Percentiles rank a stretch among this genome's conserved stretches.
Evolutionary conservation across 257 asterid species (phyloP).

Genomic region (Plantago elongata): DNA sequence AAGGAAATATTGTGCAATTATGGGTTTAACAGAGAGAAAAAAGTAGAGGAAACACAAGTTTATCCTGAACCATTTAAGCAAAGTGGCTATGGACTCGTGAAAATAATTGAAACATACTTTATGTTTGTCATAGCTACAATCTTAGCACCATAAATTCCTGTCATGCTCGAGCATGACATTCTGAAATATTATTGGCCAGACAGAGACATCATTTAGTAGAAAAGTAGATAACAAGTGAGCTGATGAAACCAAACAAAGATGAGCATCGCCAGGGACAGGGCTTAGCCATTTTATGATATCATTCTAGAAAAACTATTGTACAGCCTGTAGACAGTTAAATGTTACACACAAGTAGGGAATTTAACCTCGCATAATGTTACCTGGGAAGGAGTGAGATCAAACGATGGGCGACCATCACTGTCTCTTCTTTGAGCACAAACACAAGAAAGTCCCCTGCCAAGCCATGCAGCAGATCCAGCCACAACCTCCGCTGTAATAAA

Average conservation of each 20-base stretch:
- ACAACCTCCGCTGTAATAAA: conserved; percentile 67
- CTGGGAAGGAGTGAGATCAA: conserved; percentile 88
- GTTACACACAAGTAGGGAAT: background rate
- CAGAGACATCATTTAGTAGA: conserved; percentile 2
- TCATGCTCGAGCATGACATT: background rate
- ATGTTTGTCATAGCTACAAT: background rate
- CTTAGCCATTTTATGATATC: background rate
- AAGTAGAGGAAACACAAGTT: conserved; percentile 6
- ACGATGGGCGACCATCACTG: conserved; percentile 84
- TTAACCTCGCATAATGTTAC: conserved; percentile 30
- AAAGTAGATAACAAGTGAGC: conserved; percentile 6
- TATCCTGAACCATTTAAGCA: conserved; percentile 20
- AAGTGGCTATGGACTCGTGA: conserved; percentile 15
- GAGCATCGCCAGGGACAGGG: background rate
- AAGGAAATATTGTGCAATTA: no score
- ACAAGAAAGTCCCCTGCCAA: conserved; percentile 94
- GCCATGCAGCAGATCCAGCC: conserved; percentile 99
- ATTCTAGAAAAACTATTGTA: conserved; percentile 17
- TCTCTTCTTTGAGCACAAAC: conserved; percentile 96
- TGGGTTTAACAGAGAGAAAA: background rate
- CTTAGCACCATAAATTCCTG: background rate
- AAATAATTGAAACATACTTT: background rate
- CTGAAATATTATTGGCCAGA: conserved; percentile 3
- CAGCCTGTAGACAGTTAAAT: background rate
- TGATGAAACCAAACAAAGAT: conserved; percentile 1